Evolutionary conservation across 129 eudicot genomes (phyloP), one percentile per base, ranked within the genome.

Genomic region (Deinandra increscens): DNA sequence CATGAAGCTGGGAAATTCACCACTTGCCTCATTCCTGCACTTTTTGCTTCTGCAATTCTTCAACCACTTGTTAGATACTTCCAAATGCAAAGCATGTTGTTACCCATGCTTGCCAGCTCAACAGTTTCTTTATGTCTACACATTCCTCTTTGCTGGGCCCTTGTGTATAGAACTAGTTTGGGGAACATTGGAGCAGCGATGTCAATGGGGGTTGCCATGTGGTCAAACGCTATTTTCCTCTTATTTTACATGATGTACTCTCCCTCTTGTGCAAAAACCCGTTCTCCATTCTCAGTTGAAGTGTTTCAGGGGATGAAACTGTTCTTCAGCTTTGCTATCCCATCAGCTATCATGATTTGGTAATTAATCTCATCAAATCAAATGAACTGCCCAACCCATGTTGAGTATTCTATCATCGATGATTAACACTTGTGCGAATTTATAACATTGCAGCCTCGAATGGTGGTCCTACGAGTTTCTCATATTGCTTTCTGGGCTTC

Each of bases 391-490:
- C n/a, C n/a, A n/a, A 43, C 70, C 60, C 39, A 9, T 39, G 31
- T 36, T 15, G 2, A 34, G 7, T 20, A 31, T 33, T 31, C 34
- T 34, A 3, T 36, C 15, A 15, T 15, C 22, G 3, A 4, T 60
- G 61, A 0, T 54, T 22, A 23, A 54, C 10, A 4, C 22, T n/a
- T 60, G 13, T 60, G 44, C 34, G 26, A 34, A n/a, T 14, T 23
- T 23, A 6, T 20, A 29, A 71, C 43, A 39, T 34, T 79, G 76
- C 72, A 89, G 96, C 66, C 82, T 89, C 10, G 96, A 85, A 69
- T 86, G 92, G 92, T 88, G 96, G 96, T 85, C 96, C 18, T 89
- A 73, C 59, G 96, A 89, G 87, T 82, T 89, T 8, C 69, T 89
- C 13, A 72, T 89, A 48, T 83, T 89, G 75, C 84, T 86, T 51